Evolutionary conservation across 257 asterid species (phyloP), one percentile per base, ranked within the genome.

Genomic region (Nicotiana attenuata): DNA sequence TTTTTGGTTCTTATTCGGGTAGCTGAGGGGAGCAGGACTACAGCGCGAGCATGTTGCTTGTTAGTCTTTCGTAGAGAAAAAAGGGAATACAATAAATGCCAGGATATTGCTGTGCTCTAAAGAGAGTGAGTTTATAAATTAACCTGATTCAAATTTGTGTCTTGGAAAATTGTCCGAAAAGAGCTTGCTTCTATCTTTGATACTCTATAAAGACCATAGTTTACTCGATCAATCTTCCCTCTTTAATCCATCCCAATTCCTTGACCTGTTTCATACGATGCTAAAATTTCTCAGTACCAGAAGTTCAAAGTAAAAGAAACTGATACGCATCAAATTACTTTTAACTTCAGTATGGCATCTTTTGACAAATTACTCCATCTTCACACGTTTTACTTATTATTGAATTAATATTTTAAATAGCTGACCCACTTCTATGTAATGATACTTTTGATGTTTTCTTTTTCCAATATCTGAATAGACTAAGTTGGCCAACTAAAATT

Each of bases 211-310:
- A 41, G 13, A 45, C 78, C 78, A 7, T 22, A 47, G 10, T 47
- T 73, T 73, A 73, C 53, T 73, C 47, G 64, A 6, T 57, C 11
- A 8, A 47, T 73, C 15, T 73, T 14, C 61, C 41, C 41, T 47
- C 78, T 47, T 73, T 22, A 47, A 73, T 73, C 61, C 41, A 73
- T 73, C 50, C 61, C 61, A 73, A 24, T 73, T 73, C 79, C 61
- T 73, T 73, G 79, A 73, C 35, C 35, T 47, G 15, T 47, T 22
- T 47, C 78, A n/a, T 47, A 47, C 0, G 31, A 73, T 47, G 61
- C 61, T 45, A 73, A 73, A 63, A 16, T 47, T 73, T 73, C 61
- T 47, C 41, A 3, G 78, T 47, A 22, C 60, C 22, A 45, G 60
- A 45, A 73, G 61, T 22, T 47, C 20, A 73, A 73, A 73, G 31